Percentiles rank a stretch among this genome's conserved stretches.
phyloP scores from a whole-genome alignment of 2,329 filamentous ascomycete genomes.

The Fusarium papillatum region DNA sequence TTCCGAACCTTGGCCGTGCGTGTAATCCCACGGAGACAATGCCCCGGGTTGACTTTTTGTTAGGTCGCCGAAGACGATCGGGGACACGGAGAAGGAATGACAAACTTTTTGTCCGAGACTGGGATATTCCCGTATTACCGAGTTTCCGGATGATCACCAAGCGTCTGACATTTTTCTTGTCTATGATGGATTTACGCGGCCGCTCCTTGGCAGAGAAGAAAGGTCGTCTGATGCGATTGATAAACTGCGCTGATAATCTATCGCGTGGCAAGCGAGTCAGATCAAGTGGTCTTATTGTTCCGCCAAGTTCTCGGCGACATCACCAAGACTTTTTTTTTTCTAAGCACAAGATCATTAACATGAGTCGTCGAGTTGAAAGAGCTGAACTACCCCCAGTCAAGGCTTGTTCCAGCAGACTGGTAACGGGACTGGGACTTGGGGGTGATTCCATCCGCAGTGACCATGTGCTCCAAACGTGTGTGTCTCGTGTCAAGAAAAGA shows the following conservation, averaged over 20 bases:
- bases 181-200: not conserved
- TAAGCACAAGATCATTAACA: not conserved
- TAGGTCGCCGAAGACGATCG: not conserved
- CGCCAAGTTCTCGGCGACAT: not conserved
- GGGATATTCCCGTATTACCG: not conserved
- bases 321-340: not conserved
- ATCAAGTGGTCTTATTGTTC: not conserved
- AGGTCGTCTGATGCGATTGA: constrained; percentile 5
- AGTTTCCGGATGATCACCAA: not conserved
- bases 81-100: not conserved
- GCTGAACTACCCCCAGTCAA: not conserved
- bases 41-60: not conserved
- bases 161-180: not conserved
- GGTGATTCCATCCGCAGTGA: constrained; percentile 1
- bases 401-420: not conserved
- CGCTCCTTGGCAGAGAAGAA: not conserved
- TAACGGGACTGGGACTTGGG: not conserved
- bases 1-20: not conserved
- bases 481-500: not conserved
- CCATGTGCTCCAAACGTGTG: not conserved
- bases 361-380: not conserved
- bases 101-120: not conserved
- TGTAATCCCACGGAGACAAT: not conserved
- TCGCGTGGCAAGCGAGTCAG: not conserved
- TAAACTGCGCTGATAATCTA: constrained; percentile 2